Evolutionary conservation across 441 rosid genomes (phyloP).

Genomic region (Pelargonium citronellum): DNA sequence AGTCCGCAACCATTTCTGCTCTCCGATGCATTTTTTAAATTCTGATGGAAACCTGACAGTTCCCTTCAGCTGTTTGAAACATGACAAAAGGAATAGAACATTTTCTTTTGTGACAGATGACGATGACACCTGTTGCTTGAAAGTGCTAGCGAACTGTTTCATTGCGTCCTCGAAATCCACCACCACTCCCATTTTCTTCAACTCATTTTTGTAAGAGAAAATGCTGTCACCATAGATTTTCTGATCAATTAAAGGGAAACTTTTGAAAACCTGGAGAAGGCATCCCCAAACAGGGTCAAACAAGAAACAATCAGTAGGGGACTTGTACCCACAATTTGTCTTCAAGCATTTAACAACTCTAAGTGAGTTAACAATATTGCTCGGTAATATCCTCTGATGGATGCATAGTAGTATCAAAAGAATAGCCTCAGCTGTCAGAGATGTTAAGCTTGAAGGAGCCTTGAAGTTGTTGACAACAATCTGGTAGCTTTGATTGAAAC

Average conservation of each 20-base stretch:
- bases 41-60: conserved; percentile 27
- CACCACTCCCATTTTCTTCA: conserved; percentile 42
- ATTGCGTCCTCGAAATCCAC: conserved; percentile 45
- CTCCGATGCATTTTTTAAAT: conserved; percentile 28
- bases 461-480: conserved; percentile 39
- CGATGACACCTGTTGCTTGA: conserved; percentile 33
- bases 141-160: conserved; percentile 29
- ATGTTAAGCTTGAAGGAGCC: conserved; percentile 13
- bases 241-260: conserved; percentile 41
- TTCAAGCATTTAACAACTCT: conserved; percentile 34
- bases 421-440: conserved; percentile 37
- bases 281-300: conserved; percentile 49
- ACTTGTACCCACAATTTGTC: conserved; percentile 42
- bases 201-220: conserved; percentile 29
- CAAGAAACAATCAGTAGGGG: conserved; percentile 49
- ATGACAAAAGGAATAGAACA: conserved; percentile 37
- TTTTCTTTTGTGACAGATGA: conserved; percentile 33
- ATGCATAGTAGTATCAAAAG: conserved; percentile 39
- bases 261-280: conserved; percentile 39
- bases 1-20: conserved; percentile 50
- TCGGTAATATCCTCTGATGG: conserved; percentile 1
- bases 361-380: conserved; percentile 25
- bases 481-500: conserved; percentile 27
- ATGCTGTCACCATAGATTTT: conserved; percentile 36
- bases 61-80: conserved; percentile 37